Conservation (phyloP, 2,329 filamentous ascomycete species). For the Beauveria rudraprayagi region DNA sequence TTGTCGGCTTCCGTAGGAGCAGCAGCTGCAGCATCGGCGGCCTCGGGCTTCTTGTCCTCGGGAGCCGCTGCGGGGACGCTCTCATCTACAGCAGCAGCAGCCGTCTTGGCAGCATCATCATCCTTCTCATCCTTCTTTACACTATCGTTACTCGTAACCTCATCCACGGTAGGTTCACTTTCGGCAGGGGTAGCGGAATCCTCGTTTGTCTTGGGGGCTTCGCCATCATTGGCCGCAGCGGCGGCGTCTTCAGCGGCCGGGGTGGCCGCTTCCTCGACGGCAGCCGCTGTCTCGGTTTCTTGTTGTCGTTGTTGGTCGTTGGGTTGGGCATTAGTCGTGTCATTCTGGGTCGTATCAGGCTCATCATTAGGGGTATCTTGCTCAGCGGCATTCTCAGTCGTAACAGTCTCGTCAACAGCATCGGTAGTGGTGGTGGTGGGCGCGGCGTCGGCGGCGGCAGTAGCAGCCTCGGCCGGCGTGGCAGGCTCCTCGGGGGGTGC, state of each 20-base stretch:
- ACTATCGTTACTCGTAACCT: constrained; percentile 4
- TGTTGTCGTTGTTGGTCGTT: constrained; percentile 6
- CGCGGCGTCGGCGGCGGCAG: background rate
- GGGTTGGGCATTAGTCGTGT: constrained; percentile 9
- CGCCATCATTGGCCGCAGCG: background rate
- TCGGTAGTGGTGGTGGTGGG: background rate
- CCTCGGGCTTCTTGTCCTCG: background rate
- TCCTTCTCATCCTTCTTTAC: background rate
- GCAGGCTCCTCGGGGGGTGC: constrained; percentile 1
- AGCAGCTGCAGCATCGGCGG: background rate
- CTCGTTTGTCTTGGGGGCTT: constrained; percentile 5
- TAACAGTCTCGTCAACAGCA: constrained; percentile 6
- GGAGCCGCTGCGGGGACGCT: background rate
- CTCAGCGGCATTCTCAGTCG: constrained; percentile 4
- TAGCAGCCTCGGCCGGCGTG: background rate
- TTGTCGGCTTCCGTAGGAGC: background rate
- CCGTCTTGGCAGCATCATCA: background rate
- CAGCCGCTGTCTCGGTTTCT: background rate
- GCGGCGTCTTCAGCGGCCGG: background rate
- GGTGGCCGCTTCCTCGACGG: background rate
- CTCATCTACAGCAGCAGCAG: background rate
- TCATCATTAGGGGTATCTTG: constrained; percentile 13
- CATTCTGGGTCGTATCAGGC: constrained; percentile 11
- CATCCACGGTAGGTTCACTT: background rate
- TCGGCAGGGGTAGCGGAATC: background rate